Evolutionary conservation across 352 stramenopile genomes (phyloP), one percentile per base, ranked within the genome.

Genomic region (Globisporangium rhizosaccharum): DNA sequence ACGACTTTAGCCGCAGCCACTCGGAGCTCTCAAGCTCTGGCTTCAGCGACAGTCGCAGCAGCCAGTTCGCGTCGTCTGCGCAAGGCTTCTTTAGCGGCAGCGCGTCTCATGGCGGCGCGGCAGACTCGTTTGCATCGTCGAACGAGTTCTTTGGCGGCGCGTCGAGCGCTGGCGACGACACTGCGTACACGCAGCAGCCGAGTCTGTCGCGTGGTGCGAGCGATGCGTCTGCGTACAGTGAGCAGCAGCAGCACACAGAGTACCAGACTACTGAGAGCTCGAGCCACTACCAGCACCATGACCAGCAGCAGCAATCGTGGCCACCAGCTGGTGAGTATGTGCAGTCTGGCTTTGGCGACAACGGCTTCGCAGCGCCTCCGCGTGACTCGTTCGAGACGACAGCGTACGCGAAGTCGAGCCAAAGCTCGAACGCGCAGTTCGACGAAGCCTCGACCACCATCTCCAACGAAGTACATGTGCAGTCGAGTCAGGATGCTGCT

Each of bases 201-300:
- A 67, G 66, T 37, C 64, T 81, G 62, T 70, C 65, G 39, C 66
- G 66, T 5, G 67, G 51, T 61, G 59, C 42, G 25, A 85, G 71
- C 55, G 75, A 76, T 33, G 53, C 62, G 20, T 81, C 71, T 47
- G 76, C 68, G 14, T 63, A 73, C 61, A 57, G 54, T 28, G 66
- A 81, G 44, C 44, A 4, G 8, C 44, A 49, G 44, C 44, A 49
- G 44, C 44, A 49, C n/a, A 14, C 63, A 18, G 64, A 71, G 4
- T 62, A 66, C 39, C 39, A 44, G 18, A 63, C 60, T 10, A 37
- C 64, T 4, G 71, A 75, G 23, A 57, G 60, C 37, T 41, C 30
- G 23, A 53, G 48, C 44, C 60, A 56, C 30, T 25, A 56, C 36
- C 51, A 58, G n/a, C 59, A 59, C 17, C 58, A 55, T 17, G 30